Evolutionary conservation across 1,139 yeast genomes (phyloP).

Genomic region (Candida tetrigidarum): DNA sequence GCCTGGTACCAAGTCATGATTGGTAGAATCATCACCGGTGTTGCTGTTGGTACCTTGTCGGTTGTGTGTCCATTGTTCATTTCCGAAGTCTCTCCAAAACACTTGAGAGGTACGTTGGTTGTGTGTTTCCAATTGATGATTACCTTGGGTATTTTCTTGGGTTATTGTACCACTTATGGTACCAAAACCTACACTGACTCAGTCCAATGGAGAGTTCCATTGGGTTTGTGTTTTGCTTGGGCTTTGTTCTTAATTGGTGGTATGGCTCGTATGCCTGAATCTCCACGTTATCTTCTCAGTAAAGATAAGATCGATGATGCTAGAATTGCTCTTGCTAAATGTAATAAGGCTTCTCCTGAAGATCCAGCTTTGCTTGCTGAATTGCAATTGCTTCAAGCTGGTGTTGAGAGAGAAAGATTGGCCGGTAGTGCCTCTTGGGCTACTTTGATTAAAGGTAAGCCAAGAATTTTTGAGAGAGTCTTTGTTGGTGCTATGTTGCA

Average conservation of each 20-base stretch:
- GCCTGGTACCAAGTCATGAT: slow-evolving; percentile 56
- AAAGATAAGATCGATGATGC: slow-evolving; percentile 44
- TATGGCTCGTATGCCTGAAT: slow-evolving; percentile 65
- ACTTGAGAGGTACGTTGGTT: slow-evolving; percentile 72
- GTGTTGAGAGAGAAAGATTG: slow-evolving; percentile 62
- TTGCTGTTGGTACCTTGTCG: slow-evolving; percentile 74
- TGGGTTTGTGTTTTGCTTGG: slow-evolving; percentile 63
- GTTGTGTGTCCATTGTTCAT: slow-evolving; percentile 71
- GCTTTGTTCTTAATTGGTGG: slow-evolving; percentile 56
- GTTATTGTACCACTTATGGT: slow-evolving; percentile 69
- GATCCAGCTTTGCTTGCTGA: slow-evolving; percentile 62
- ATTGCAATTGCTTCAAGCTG: slow-evolving; percentile 61
- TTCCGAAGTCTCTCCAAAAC: slow-evolving; percentile 72
- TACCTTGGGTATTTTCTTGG: slow-evolving; percentile 70
- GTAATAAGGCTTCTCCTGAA: slow-evolving; percentile 63
- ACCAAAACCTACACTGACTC: slow-evolving; percentile 55
- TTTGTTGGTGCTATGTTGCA: slow-evolving; percentile 67
- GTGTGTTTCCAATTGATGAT: slow-evolving; percentile 71
- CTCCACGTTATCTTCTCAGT: slow-evolving; percentile 56
- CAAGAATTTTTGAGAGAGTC: slow-evolving; percentile 67
- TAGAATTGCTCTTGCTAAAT: slow-evolving; percentile 58
- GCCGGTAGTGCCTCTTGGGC: slow-evolving; percentile 73
- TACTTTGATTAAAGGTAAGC: slow-evolving; percentile 67
- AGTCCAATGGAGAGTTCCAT: slow-evolving; percentile 67
- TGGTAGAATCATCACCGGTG: slow-evolving; percentile 71